phyloP scores from a whole-genome alignment of 2,329 filamentous ascomycete species.

The Colletotrichum spaethianum region DNA sequence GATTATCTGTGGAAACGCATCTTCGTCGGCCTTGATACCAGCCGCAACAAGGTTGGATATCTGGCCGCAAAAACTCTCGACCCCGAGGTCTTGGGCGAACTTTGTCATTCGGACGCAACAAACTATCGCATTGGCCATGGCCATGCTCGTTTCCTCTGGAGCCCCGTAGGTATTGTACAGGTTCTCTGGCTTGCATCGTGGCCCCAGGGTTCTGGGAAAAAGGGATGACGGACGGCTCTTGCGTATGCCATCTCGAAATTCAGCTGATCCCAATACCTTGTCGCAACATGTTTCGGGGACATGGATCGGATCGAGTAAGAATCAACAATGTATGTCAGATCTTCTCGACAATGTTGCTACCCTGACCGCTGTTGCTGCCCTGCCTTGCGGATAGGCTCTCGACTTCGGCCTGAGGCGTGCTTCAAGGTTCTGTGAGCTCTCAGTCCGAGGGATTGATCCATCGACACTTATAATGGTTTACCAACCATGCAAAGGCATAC shows the following conservation, averaged over 20 bases:
- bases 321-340: background rate
- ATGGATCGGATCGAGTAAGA: constrained; percentile 23
- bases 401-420: background rate
- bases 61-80: background rate
- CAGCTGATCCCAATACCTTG: constrained; percentile 4
- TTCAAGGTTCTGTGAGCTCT: background rate
- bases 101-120: background rate
- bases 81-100: background rate
- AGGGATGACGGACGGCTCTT: constrained; percentile 7
- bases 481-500: background rate
- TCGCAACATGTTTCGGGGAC: constrained; percentile 24
- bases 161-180: background rate
- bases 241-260: constrained; percentile 19
- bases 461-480: background rate
- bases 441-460: background rate
- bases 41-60: background rate
- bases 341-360: constrained; percentile 1
- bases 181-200: background rate
- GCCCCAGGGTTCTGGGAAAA: background rate
- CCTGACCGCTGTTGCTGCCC: background rate
- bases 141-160: background rate
- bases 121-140: constrained; percentile 1
- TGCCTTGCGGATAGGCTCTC: background rate
- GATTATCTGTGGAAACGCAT: background rate
- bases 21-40: constrained; percentile 1